Evolutionary conservation across 495 filamentous ascomycete species (phyloP), one percentile per base, ranked within the genome.

Genomic region (Entonaema liquescens): DNA sequence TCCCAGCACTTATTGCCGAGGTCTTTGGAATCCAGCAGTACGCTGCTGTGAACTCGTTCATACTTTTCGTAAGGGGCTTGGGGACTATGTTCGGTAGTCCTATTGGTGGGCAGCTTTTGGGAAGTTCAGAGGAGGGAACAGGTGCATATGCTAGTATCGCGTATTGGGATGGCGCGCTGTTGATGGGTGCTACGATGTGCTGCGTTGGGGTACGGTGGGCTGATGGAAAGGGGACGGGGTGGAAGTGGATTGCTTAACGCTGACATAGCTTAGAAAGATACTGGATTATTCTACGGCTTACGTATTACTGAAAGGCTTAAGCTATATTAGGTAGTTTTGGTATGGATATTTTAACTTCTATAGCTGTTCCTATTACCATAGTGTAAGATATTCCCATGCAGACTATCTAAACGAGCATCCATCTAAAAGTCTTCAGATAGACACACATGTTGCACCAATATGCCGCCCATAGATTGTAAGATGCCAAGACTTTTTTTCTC

Each of bases 21-120:
- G 79, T 89, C 9, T 89, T 88, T 68, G 85, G 86, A 1, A 85
- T 88, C 13, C 81, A 84, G 62, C 82, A 84, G 21, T 89, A 87
- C 65, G 86, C 86, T 0, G 84, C 84, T 1, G 86, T 89, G 0
- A 89, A 87, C 66, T 84, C 85, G 0, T 87, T 87, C 26, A 79
- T 89, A 26, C 84, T 87, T 59, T 83, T 88, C 17, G 78, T 89
- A n/a, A 76, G 85, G 52, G 87, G 86, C 2, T 69, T 84, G 15
- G 86, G 85, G 1, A 84, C 84, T 3, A 79, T 88, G 58, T 80
- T 87, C 59, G 86, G 86, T 4, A 85, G 83, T 38, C 87, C 86
- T 1, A 77, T 85, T 33, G 82, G 83, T 4, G 82, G 82, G 7
- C 74, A 78, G 61, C 72, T 82, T 50, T 68, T 83, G 0, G 81